A percentile compares a stretch with the other conserved stretches of the same genome.
These are phyloP conservation scores for Candida schatavii DNA, from an alignment of 805 yeast genomes.

Conservation along the genomic window DNA sequence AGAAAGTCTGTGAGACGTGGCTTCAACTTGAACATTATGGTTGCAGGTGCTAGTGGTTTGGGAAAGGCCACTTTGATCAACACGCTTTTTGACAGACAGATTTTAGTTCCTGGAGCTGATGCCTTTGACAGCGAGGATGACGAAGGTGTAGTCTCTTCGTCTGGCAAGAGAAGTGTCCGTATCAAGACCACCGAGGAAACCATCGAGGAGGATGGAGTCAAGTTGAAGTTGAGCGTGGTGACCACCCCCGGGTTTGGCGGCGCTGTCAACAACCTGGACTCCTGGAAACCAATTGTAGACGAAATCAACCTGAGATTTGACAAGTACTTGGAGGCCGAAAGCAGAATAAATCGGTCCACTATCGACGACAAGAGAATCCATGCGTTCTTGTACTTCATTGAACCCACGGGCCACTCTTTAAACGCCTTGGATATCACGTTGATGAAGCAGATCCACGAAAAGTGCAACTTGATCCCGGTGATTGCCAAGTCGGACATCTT, in stretches of 20 bases:
- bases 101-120: constrained; percentile 18
- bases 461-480: constrained; percentile 86
- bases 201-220: constrained; percentile 90
- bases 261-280: constrained; percentile 76
- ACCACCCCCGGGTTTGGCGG: constrained; percentile 97
- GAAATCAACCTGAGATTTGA: constrained; percentile 91
- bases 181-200: constrained; percentile 26
- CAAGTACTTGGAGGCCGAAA: constrained; percentile 82
- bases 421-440: constrained; percentile 85
- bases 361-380: constrained; percentile 84
- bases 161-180: constrained; percentile 24
- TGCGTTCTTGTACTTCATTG: constrained; percentile 83
- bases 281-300: constrained; percentile 85
- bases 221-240: constrained; percentile 71
- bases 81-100: constrained; percentile 65
- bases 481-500: constrained; percentile 88
- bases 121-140: constrained; percentile 9
- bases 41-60: constrained; percentile 87
- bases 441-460: constrained; percentile 75
- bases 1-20: constrained; percentile 89
- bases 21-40: constrained; percentile 82
- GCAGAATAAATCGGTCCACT: constrained; percentile 55
- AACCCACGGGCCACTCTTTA: constrained; percentile 87
- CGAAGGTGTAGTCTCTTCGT: constrained; percentile 20
- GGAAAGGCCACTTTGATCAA: constrained; percentile 92